Evolutionary conservation across 208 protist species (phyloP), one percentile per base, ranked within the genome.

Genomic region (Crithidia mellificae): DNA sequence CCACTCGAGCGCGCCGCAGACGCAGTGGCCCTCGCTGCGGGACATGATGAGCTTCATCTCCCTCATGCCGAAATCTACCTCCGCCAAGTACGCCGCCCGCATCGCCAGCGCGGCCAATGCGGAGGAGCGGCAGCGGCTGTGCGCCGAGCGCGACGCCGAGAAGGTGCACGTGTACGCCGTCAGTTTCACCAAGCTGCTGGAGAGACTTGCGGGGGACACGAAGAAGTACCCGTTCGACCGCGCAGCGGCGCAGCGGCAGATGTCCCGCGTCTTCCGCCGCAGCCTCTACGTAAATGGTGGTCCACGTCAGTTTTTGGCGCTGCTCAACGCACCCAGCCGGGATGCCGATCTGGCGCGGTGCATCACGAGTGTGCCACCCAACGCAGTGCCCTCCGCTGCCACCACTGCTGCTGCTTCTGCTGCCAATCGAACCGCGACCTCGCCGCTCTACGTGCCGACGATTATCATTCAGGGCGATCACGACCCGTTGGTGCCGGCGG

Each of bases 381-480:
- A 7, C 1, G 47, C 20, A 12, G 12, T 14, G 11, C 19, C 7
- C 34, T 30, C 24, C 11, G 30, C 6, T 7, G 25, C 15, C 53
- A 32, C 19, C 25, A 24, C 19, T 11, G 25, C 6, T 32, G 30
- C 2, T 24, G 29, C 6, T 25, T 7, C 14, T 61, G 50, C 6
- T 55, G 24, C 56, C 20, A 8, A 56, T 0, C 6, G 49, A 6
- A 1, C 65, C 0, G 15, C 49, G 11, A 1, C 72, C 1, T 9
- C 25, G 0, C 73, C 49, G 6, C 52, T 63, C 19, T 78, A 84
- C 70, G 65, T 91, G n/a, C 86, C 89, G 11, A 88, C 83, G 22
- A 39, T 90, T n/a, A 71, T 95, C 19, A 50, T 92, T 7, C 85
- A 95, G 8, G 89, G 89, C n/a, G 83, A 78, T 20, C 41, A 58